Conservation (phyloP, 768 basidiomycete species). For the Pleurotus salmoneostramineus region DNA sequence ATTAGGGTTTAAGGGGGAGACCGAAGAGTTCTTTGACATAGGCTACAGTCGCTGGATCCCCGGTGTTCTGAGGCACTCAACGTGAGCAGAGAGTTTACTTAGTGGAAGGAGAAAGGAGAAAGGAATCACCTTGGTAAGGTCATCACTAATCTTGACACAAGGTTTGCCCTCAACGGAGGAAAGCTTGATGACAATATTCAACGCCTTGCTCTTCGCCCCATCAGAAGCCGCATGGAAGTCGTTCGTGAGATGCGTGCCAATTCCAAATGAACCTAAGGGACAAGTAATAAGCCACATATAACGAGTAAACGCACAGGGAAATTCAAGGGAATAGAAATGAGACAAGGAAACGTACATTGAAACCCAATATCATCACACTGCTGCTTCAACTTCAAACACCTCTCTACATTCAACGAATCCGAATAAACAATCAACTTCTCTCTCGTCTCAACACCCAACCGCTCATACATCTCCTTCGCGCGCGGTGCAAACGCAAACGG, state of each 20-base stretch:
- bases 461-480: conserved; percentile 67
- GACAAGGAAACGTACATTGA: conserved; percentile 33
- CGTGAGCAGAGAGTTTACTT: too few relatives aligned
- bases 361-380: conserved; percentile 77
- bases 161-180: conserved; percentile 65
- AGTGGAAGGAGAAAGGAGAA: too few relatives aligned
- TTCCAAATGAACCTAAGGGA: conserved; percentile 77
- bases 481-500: conserved; percentile 76
- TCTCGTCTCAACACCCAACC: conserved; percentile 61
- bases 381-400: conserved; percentile 62
- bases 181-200: conserved; percentile 97
- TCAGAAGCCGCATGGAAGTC: conserved; percentile 54
- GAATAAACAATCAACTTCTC: conserved; percentile 80
- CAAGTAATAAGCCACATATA: too few relatives aligned
- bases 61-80: background rate
- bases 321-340: background rate
- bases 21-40: conserved; percentile 8
- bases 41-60: conserved; percentile 4
- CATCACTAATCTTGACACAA: conserved; percentile 94
- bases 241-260: conserved; percentile 91
- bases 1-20: conserved; percentile 2
- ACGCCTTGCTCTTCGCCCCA: conserved; percentile 67
- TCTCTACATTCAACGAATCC: conserved; percentile 72
- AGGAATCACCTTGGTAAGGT: conserved; percentile 62
- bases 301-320: too few relatives aligned